Conservation (phyloP, 192 early-diverging fungal species). For the Podila clonocystis region DNA sequence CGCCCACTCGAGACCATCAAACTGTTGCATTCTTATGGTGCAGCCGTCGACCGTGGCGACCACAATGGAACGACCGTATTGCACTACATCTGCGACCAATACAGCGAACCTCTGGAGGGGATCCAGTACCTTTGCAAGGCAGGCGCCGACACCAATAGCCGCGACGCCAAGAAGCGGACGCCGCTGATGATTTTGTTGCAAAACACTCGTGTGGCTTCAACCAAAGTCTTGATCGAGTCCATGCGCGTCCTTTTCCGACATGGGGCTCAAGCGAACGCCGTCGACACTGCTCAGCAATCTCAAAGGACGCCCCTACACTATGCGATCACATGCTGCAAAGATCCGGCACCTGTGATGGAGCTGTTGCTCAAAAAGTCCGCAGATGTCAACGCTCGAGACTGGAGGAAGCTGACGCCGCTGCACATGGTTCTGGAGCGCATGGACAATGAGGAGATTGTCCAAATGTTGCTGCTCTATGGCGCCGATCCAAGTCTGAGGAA, state of each 20-base stretch:
- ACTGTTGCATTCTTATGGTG: conserved; percentile 16
- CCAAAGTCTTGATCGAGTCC: conserved; percentile 31
- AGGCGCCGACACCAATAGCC: conserved; percentile 35
- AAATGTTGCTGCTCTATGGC: conserved; percentile 45
- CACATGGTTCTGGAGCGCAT: conserved; percentile 37
- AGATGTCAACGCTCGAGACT: conserved; percentile 41
- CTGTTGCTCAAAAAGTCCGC: conserved; percentile 42
- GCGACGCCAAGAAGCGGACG: conserved; percentile 49
- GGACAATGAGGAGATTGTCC: conserved; percentile 44
- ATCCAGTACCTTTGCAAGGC: conserved; percentile 30
- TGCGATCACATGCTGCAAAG: conserved; percentile 29
- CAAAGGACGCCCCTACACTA: conserved; percentile 36
- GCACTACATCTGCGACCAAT: conserved; percentile 48
- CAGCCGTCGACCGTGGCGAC: conserved; percentile 38
- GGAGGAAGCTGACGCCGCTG: conserved; percentile 25
- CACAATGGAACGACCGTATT: conserved; percentile 45
- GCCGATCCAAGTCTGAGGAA: conserved; percentile 41
- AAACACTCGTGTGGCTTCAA: conserved; percentile 18
- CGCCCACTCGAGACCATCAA: conserved; percentile 35
- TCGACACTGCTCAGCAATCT: conserved; percentile 11
- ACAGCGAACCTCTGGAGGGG: conserved; percentile 22
- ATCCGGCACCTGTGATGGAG: conserved; percentile 39
- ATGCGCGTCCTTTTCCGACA: conserved; percentile 31
- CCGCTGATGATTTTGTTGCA: conserved; percentile 41
- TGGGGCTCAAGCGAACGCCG: conserved; percentile 29